A percentile compares a stretch with the other conserved stretches of the same genome.
Evolutionary conservation across 1,284 basidiomycete genomes (phyloP).

Genomic region (Austroboletus niveus): DNA sequence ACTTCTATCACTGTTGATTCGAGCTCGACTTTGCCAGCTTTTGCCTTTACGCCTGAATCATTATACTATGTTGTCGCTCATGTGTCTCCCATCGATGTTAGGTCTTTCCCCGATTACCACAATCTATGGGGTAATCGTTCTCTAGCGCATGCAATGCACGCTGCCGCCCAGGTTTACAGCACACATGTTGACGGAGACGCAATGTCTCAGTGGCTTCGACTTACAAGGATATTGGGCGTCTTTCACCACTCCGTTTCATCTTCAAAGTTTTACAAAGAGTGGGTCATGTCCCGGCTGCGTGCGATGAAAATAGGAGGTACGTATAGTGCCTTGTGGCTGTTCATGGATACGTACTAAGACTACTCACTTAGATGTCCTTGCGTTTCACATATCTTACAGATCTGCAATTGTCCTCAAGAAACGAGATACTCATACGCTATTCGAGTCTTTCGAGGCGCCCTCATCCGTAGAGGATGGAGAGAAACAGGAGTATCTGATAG

Average conservation of each 20-base stretch:
- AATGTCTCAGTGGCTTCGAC: not conserved
- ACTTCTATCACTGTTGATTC: too few species aligned
- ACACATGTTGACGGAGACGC: not conserved
- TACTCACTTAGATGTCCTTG: not conserved
- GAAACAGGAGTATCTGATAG: constrained; percentile 6
- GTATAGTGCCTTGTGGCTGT: not conserved
- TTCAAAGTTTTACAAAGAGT: not conserved
- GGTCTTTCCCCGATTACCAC: not conserved
- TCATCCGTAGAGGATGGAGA: not conserved
- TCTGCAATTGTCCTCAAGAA: not conserved
- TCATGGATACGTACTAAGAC: too few species aligned
- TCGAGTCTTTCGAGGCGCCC: not conserved
- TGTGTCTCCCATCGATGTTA: too few species aligned
- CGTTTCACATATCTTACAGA: not conserved
- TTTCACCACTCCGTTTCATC: not conserved
- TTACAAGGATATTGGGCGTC: constrained; percentile 1
- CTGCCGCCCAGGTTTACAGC: constrained; percentile 4
- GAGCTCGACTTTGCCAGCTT: too few species aligned
- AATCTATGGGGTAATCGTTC: not conserved
- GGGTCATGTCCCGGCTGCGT: not conserved
- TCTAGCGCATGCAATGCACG: not conserved
- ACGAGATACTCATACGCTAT: not conserved
- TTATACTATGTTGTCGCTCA: constrained; percentile 5
- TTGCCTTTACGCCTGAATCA: not conserved
- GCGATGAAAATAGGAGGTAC: not conserved